Evolutionary conservation across 2,329 filamentous ascomycete species (phyloP), one percentile per base, ranked within the genome.

Genomic region (Lecanosticta acicola): DNA sequence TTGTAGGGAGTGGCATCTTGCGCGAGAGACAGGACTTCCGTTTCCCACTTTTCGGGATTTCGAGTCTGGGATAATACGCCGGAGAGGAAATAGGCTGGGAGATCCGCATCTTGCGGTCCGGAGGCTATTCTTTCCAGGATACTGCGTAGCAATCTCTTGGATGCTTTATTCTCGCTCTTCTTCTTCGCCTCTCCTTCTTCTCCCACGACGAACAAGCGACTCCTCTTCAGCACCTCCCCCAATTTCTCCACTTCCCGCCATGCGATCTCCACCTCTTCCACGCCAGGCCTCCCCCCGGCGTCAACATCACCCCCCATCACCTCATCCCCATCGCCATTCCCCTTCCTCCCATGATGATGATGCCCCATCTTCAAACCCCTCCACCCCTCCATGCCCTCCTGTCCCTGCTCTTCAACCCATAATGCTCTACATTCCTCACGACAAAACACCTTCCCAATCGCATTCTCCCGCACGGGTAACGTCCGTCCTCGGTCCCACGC

Each of bases 361-460:
- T n/a, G n/a, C n/a, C n/a, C n/a, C 11, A 29, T 5, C 11, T 62
- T 56, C 41, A 66, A 39, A 9, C 29, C 32, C 40, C 43, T 43
- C 62, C 62, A 65, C 14, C 59, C 55, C 42, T 59, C 52, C 4
- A 61, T 32, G 42, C 67, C 50, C 41, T 64, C 21, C 55, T 50
- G 38, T 2, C 55, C 58, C 54, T 56, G 33, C 42, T 60, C 49
- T 14, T 48, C 34, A 14, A 45, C 54, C 71, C 71, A 75, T 21
- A 39, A 39, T 2, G 45, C 41, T 21, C 61, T 59, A 50, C 72
- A 75, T 2, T 52, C 48, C 3, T 48, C 39, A 0, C 59, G 59
- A 57, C 72, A 75, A 43, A 73, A 75, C 0, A 66, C 68, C 49
- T 71, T 70, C 2, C 69, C 70, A 17, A 66, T 58, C 1, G 47